Evolutionary conservation across 805 yeast genomes (phyloP).

Genomic region (Candida mattraensis): DNA sequence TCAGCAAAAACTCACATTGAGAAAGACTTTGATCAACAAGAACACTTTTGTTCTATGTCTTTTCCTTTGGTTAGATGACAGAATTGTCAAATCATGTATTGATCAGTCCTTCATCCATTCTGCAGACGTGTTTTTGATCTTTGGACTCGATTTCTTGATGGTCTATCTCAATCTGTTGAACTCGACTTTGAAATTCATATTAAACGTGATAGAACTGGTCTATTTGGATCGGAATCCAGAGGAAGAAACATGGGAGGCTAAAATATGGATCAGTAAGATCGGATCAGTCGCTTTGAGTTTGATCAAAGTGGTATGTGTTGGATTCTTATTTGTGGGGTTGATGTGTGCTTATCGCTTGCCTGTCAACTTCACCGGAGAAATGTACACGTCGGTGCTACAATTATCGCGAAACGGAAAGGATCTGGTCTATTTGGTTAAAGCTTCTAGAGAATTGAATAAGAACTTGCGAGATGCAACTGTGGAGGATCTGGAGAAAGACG

Average conservation of each 20-base stretch:
- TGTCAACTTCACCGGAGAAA: slow-evolving; percentile 31
- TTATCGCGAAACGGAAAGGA: slow-evolving; percentile 36
- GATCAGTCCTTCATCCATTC: slow-evolving; percentile 51
- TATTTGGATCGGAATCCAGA: slow-evolving; percentile 43
- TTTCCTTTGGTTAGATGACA: slow-evolving; percentile 50
- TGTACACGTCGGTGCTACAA: slow-evolving; percentile 28
- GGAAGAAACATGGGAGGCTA: slow-evolving; percentile 76
- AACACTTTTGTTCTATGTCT: slow-evolving; percentile 44
- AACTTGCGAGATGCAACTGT: slow-evolving; percentile 62
- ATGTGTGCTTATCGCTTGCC: slow-evolving; percentile 36
- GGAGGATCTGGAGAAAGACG: slow-evolving; percentile 60
- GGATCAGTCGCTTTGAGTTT: slow-evolving; percentile 54
- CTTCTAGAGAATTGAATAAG: slow-evolving; percentile 60
- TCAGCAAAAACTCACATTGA: slow-evolving; percentile 35
- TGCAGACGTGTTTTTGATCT: slow-evolving; percentile 59
- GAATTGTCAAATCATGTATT: slow-evolving; percentile 54
- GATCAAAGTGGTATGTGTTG: slow-evolving; percentile 45
- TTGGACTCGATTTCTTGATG: slow-evolving; percentile 76
- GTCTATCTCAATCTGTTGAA: slow-evolving; percentile 54
- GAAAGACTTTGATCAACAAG: slow-evolving; percentile 31
- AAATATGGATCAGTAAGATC: slow-evolving; percentile 56
- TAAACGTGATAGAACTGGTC: slow-evolving; percentile 57
- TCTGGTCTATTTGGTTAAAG: slow-evolving; percentile 41
- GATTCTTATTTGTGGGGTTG: slow-evolving; percentile 47
- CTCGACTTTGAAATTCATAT: slow-evolving; percentile 43